Base-by-base conservation (phyloP, 2,329 filamentous ascomycete genomes). In the Neofusicoccum parvum region DNA sequence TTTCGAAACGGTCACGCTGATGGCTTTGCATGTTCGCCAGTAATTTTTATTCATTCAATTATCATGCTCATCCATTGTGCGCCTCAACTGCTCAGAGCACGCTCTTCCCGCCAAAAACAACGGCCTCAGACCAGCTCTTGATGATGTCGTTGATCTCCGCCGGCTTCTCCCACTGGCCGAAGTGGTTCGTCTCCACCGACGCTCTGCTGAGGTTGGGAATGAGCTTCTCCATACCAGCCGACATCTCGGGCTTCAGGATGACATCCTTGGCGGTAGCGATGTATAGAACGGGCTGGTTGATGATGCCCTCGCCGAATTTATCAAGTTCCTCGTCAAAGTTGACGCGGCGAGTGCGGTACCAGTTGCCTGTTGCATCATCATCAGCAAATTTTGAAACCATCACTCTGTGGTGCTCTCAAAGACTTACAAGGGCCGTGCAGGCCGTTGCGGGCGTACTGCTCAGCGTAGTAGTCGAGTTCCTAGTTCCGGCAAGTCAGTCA, bases 111-210 rank as follows among this genome's bases (percentile, higher is more conserved):
- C 75, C 78, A 70, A 82, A 81, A 2, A 82, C 83, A 49, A 89
- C 82, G 15, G 78, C 79, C 66, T 85, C 83, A 67, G 96, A 70
- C 86, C 93, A 97, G 65, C 85, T 82, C 65, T 80, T 82, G 70
- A 97, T 82, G 67, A 88, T 80, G 58, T 74, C 76, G 76, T 97
- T 97, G 3, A 92, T 86, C 71, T 90, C 86, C 23, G 83, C 85
- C 0, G 90, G 84, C 68, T 86, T 86, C 81, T 97, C 87, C 82
- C 87, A 89, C 74, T 96, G 79, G 51, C 90, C 91, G 94, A 94
- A 98, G 78, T 98, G 95, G 17, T 84, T 82, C 0, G 90, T 85
- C 41, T 88, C 78, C 64, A 97, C 89, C 74, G 91, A 86, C 9
- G 80, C 83, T 67, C 84, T 82, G 7, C 86, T 90, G 72, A 96